Evolutionary conservation across 2,329 filamentous ascomycete species (phyloP).

Genomic region (Penicillium verrucosum): DNA sequence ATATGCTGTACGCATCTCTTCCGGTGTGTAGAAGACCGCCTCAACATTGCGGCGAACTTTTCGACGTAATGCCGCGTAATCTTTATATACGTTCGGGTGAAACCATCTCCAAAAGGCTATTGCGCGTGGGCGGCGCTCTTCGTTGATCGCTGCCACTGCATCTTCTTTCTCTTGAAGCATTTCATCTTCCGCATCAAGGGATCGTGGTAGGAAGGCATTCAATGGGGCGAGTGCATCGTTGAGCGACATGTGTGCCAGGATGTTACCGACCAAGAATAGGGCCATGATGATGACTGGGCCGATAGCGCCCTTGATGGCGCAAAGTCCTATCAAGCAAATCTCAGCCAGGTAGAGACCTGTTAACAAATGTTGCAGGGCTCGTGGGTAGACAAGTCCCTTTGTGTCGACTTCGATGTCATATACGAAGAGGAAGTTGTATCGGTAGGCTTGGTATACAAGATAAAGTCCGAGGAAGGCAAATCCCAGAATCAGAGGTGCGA

Average conservation of each 20-base stretch:
- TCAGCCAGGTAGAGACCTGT: constrained; percentile 81
- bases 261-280: constrained; percentile 69
- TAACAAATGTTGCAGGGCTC: constrained; percentile 78
- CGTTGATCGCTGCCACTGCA: constrained; percentile 21
- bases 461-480: constrained; percentile 77
- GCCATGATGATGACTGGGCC: constrained; percentile 75
- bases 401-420: constrained; percentile 78
- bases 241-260: constrained; percentile 65
- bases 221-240: constrained; percentile 45
- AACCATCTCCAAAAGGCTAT: constrained; percentile 46
- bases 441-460: constrained; percentile 81
- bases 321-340: constrained; percentile 79
- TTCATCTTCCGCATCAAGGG: constrained; percentile 57
- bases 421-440: constrained; percentile 87
- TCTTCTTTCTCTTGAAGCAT: constrained; percentile 40
- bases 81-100: constrained; percentile 70
- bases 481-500: constrained; percentile 77
- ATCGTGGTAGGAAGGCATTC: constrained; percentile 68
- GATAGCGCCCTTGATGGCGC: constrained; percentile 62
- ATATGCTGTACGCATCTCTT: constrained; percentile 65
- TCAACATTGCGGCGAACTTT: constrained; percentile 61
- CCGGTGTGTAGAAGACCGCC: constrained; percentile 59
- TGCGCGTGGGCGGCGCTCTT: constrained; percentile 21
- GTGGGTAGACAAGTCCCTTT: constrained; percentile 82
- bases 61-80: constrained; percentile 68